These are phyloP conservation scores for Sonneratia alba DNA, from an alignment of 345 rosid species.

Conservation along the genomic window DNA sequence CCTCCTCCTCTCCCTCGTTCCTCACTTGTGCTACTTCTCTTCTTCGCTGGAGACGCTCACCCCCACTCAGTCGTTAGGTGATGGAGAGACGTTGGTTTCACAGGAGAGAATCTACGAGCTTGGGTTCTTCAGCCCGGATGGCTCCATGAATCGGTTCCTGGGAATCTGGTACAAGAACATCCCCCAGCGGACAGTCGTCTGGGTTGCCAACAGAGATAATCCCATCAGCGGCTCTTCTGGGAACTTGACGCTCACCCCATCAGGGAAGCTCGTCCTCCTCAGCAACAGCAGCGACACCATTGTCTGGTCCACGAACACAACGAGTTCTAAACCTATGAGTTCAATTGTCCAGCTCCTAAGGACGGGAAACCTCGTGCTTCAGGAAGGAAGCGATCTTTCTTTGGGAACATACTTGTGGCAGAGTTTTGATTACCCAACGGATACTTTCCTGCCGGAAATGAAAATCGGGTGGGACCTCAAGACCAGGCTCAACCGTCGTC, in stretches of 20 bases:
- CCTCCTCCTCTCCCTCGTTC: not conserved
- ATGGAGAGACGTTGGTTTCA: constrained; percentile 23
- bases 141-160: constrained; percentile 30
- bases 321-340: constrained; percentile 8
- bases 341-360: constrained; percentile 30
- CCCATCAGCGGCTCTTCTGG: constrained; percentile 38
- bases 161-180: constrained; percentile 52
- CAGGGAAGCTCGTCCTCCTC: constrained; percentile 14
- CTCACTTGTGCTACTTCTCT: constrained; percentile 2
- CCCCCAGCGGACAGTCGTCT: constrained; percentile 28
- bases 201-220: constrained; percentile 42
- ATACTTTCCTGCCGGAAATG: constrained; percentile 45
- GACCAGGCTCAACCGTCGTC: constrained; percentile 15
- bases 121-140: constrained; percentile 35
- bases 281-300: constrained; percentile 13
- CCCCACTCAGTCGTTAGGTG: constrained; percentile 13
- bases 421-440: constrained; percentile 45
- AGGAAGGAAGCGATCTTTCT: constrained; percentile 8
- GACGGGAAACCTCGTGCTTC: constrained; percentile 41
- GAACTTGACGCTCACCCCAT: constrained; percentile 17
- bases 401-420: constrained; percentile 29
- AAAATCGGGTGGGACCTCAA: constrained; percentile 41
- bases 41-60: constrained; percentile 12
- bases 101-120: constrained; percentile 15
- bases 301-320: constrained; percentile 25